A percentile compares a stretch with the other conserved stretches of the same genome.
phyloP scores from a whole-genome alignment of 768 basidiomycete genomes.

The Trametes maxima region DNA sequence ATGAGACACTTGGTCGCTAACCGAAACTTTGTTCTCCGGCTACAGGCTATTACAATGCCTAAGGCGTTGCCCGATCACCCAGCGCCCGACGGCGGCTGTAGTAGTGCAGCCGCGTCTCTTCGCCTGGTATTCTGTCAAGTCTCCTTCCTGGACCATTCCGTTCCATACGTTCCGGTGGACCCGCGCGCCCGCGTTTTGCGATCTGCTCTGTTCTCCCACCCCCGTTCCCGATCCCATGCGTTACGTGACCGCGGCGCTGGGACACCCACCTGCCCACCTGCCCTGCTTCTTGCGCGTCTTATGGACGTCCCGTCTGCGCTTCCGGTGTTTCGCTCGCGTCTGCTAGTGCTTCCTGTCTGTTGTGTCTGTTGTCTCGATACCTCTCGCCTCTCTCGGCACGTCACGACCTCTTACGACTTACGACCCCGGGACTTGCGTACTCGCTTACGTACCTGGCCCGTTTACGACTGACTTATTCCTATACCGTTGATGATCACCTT shows the following conservation, averaged over 20 bases:
- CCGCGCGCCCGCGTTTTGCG: slow-evolving; percentile 11
- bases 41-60: slow-evolving; percentile 52
- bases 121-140: slow-evolving; percentile 1
- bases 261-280: slow-evolving; percentile 4
- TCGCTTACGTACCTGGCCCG: slow-evolving; percentile 21
- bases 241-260: slow-evolving; percentile 4
- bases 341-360: slow-evolving; percentile 11
- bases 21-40: slow-evolving; percentile 14
- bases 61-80: slow-evolving; percentile 21
- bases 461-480: slow-evolving; percentile 32
- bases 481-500: slow-evolving; percentile 23
- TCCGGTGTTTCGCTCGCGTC: slow-evolving; percentile 18
- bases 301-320: slow-evolving; percentile 9
- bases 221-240: slow-evolving; percentile 9
- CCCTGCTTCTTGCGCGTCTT: slow-evolving; percentile 17
- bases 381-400: slow-evolving; percentile 20
- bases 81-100: slow-evolving; percentile 22
- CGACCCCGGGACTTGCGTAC: slow-evolving; percentile 20
- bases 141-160: slow-evolving; percentile 17
- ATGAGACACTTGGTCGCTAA: slow-evolving; percentile 12
- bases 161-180: slow-evolving; percentile 12
- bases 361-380: slow-evolving; percentile 17
- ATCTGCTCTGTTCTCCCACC: slow-evolving; percentile 10
- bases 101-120: slow-evolving; percentile 15
- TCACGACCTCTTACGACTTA: slow-evolving; percentile 33